Evolutionary conservation across 192 early-diverging fungal genomes (phyloP).

Genomic region (Entrophospora sp.): DNA sequence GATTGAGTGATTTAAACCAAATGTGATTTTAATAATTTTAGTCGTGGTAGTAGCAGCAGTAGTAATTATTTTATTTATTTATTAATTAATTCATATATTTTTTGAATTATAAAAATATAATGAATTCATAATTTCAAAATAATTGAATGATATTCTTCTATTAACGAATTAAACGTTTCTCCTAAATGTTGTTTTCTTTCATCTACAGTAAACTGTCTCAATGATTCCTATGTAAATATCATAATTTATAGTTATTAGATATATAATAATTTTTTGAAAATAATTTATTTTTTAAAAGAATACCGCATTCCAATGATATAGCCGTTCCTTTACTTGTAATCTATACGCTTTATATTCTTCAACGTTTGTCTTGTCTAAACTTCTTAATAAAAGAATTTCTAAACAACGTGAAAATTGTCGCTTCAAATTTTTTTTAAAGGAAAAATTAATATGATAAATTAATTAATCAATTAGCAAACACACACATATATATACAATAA

Average conservation of each 20-base stretch:
- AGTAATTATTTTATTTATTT: no score
- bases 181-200: constrained; percentile 66
- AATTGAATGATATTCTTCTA: constrained; percentile 67
- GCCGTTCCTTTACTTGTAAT: constrained; percentile 73
- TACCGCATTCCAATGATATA: constrained; percentile 73
- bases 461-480: neutral
- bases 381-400: constrained; percentile 65
- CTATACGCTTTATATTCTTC: constrained; percentile 49
- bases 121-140: constrained; percentile 24
- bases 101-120: no score
- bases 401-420: constrained; percentile 74
- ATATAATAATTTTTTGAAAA: constrained; percentile 5
- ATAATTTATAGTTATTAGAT: neutral
- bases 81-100: no score
- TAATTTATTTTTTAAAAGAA: neutral
- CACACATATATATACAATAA: no score
- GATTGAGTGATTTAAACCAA: no score
- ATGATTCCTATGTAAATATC: constrained; percentile 41
- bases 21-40: no score
- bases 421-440: constrained; percentile 25
- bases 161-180: constrained; percentile 64
- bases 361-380: constrained; percentile 45
- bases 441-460: neutral
- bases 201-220: constrained; percentile 50
- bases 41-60: no score